phyloP scores from a whole-genome alignment of 176 grass and related monocot genomes.

The Paspalum notatum region DNA sequence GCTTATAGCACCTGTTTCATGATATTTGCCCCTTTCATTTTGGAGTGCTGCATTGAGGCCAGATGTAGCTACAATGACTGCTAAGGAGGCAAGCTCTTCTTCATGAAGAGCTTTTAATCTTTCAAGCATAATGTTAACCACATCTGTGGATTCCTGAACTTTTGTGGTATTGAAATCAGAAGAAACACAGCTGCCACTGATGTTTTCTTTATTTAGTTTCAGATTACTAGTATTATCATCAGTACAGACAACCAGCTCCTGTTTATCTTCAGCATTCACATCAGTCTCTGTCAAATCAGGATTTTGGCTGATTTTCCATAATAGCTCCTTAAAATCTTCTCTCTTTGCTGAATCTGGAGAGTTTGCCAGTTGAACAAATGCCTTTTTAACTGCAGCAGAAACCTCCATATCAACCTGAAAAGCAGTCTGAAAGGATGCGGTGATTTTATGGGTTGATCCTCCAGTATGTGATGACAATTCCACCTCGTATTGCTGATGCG shows the following conservation, averaged over 20 bases:
- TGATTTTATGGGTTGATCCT: slow-evolving; percentile 76
- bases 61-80: slow-evolving; percentile 89
- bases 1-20: slow-evolving; percentile 21
- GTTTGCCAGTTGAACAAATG: slow-evolving; percentile 72
- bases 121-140: slow-evolving; percentile 71
- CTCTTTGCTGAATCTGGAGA: slow-evolving; percentile 54
- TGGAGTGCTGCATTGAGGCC: slow-evolving; percentile 83
- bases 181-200: slow-evolving; percentile 32
- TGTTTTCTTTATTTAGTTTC: slow-evolving; percentile 33
- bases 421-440: slow-evolving; percentile 84
- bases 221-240: slow-evolving; percentile 23
- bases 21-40: slow-evolving; percentile 54
- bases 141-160: slow-evolving; percentile 39
- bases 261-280: slow-evolving; percentile 44
- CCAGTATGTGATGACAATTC: slow-evolving; percentile 58
- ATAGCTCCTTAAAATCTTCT: slow-evolving; percentile 75
- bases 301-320: slow-evolving; percentile 88
- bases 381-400: slow-evolving; percentile 75
- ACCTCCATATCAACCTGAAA: slow-evolving; percentile 96
- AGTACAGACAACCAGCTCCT: slow-evolving; percentile 12
- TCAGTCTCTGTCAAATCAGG: slow-evolving; percentile 55
- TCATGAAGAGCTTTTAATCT: slow-evolving; percentile 79
- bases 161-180: slow-evolving; percentile 37
- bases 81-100: slow-evolving; percentile 84
- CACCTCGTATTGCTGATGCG: slow-evolving; percentile 61